Evolutionary conservation across 441 rosid genomes (phyloP), one percentile per base, ranked within the genome.

Genomic region (Jatropha multifida): DNA sequence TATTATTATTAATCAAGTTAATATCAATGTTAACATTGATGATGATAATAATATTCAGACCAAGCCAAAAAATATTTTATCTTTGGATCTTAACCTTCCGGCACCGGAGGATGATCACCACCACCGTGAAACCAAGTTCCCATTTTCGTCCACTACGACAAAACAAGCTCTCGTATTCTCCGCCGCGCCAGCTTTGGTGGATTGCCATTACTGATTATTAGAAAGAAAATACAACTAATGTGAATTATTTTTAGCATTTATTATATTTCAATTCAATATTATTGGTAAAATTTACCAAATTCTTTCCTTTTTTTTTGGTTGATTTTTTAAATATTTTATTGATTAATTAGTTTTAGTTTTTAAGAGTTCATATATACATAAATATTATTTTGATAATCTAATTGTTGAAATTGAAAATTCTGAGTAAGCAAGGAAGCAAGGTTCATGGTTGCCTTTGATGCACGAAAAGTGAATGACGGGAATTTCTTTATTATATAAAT

Each of bases 21-120:
- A 14, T 18, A 42, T 42, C 23, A 23, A 23, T 23, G 23, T 42
- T 55, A 55, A 55, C 17, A 11, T 23, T 58, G 63, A 58, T 23
- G 15, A 58, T 23, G 54, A 20, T 37, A 60, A 77, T 14, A 26
- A 32, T 38, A 44, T 23, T 23, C 23, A 69, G 62, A 76, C 81
- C 77, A 87, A 87, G 78, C 79, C 81, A 13, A 85, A 86, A 77
- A 87, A 78, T 61, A 78, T 86, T 58, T 84, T 93, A 52, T 26
- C 83, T 40, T 79, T 95, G 82, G 99, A 95, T 86, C 96, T 95
- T 63, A 95, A 95, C 81, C 92, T 93, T 42, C 98, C 99, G 17
- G 98, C 99, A 37, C 98, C 97, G 14, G 96, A 89, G 62, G 99
- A 92, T 40, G 93, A 90, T 68, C 56, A 52, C 56, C 77, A 81